Evolutionary conservation across 116 monocot species (phyloP), one percentile per base, ranked within the genome.

Genomic region (Papilionanthe hybrid): DNA sequence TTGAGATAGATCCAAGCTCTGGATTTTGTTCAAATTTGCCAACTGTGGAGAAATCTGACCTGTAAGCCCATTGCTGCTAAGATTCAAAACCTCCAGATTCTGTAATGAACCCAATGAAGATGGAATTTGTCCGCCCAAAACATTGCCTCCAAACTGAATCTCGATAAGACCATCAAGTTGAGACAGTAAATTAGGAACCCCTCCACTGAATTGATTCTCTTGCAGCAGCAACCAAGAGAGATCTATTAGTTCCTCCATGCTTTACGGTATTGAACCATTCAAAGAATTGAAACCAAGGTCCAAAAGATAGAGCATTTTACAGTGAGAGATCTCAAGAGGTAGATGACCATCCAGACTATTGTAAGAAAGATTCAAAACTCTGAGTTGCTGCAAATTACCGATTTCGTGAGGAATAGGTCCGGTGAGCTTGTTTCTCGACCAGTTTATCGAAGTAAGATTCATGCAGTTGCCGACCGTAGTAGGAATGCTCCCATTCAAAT

Each of bases 201-300:
- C 89, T 37, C 94, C 92, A 23, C 77, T 89, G 80, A 97, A 89
- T 42, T 74, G 80, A 82, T 97, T 94, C 10, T 75, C 81, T 83
- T 90, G 89, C 37, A 97, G 75, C 41, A 81, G 74, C 80, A 97
- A 63, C 9, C 29, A 76, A 42, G 86, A 80, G 42, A 97, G 86
- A 29, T n/a, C 73, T 12, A 82, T 85, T 47, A 97, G 78, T 44
- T 85, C 86, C 41, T 75, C 72, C 37, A 97, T 58, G 29, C 75
- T 82, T 20, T 72, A 55, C 19, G 91, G 92, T 22, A 92, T 78
- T 0, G 89, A 88, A 67, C 97, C 97, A 87, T 86, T 92, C 66
- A 97, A 83, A 80, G 83, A 89, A 81, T 97, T 97, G 78, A 85
- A 92, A 12, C 94, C 78, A 86, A 97, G 55, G 73, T 97, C 92